Evolutionary conservation across 2,329 filamentous ascomycete species (phyloP), one percentile per base, ranked within the genome.

Genomic region (Alternaria triticimaculans): DNA sequence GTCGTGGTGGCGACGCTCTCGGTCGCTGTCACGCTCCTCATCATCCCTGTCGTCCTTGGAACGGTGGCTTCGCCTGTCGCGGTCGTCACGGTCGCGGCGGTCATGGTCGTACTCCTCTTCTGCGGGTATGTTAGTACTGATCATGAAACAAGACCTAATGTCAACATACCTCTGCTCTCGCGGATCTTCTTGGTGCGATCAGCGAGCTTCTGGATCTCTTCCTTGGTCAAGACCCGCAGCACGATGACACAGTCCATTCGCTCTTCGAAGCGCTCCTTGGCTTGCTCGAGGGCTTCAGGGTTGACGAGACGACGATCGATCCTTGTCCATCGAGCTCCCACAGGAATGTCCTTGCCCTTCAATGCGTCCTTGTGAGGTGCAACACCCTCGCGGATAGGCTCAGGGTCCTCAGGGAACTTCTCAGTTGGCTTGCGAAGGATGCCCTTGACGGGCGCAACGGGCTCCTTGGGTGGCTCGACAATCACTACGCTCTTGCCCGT

Each of bases 171-270:
- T 65, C 72, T 64, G 53, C 48, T 61, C 55, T 80, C 92, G 88
- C 94, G 87, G 65, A 97, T 88, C 75, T 93, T 88, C 68, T 90
- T 89, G 10, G 95, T 97, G 53, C 90, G 91, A 66, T 90, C 87
- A 12, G 94, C 93, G 76, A 97, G 94, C 33, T 89, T 90, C 80
- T 97, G 91, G 60, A 98, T 97, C 75, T 98, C 94, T 70, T 96
- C 92, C 80, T 92, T 92, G 51, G 89, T 92, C 76, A 98, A 80
- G 8, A 97, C 95, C 60, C 94, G 87, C 60, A 98, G 84, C 3
- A 97, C 94, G 78, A 97, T 97, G 63, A 98, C 94, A 79, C 94
- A 96, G 75, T 97, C 94, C 63, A 94, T 88, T n/a, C 94, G 88
- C 72, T 96, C 92, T 80, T 98, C 95, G 70, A 92, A 98, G 28